phyloP scores from a whole-genome alignment of 2,329 filamentous ascomycete species.

The Stagonosporopsis rhizophila region DNA sequence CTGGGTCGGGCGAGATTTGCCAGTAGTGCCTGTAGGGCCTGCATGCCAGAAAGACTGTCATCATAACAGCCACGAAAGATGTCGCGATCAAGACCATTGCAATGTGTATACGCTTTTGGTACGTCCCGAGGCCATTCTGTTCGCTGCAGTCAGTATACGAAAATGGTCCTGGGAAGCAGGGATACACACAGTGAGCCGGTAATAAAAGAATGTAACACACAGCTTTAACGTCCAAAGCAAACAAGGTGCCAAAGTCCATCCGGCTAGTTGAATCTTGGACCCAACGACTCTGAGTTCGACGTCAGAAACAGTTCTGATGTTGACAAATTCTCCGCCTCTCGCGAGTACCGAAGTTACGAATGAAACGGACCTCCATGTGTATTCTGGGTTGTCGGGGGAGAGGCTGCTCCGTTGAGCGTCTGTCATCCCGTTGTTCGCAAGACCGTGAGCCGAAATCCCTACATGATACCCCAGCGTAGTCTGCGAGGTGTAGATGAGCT shows the following conservation, averaged over 20 bases:
- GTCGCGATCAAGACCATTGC: constrained; percentile 58
- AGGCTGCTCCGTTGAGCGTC: constrained; percentile 52
- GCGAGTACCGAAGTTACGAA: background rate
- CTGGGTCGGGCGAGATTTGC: constrained; percentile 66
- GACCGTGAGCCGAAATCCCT: constrained; percentile 58
- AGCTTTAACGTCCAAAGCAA: constrained; percentile 63
- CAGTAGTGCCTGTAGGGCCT: constrained; percentile 62
- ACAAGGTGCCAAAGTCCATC: constrained; percentile 62
- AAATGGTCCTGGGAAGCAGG: background rate
- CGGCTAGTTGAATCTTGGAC: constrained; percentile 60
- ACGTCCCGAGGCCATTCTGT: constrained; percentile 19
- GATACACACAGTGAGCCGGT: constrained; percentile 52
- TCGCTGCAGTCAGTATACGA: background rate
- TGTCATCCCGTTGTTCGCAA: constrained; percentile 61
- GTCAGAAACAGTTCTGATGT: constrained; percentile 21
- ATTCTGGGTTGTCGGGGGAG: constrained; percentile 19
- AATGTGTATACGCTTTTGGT: constrained; percentile 48
- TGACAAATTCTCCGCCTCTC: background rate
- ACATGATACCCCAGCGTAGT: constrained; percentile 59
- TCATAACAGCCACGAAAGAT: constrained; percentile 59
- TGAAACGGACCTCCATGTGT: constrained; percentile 5
- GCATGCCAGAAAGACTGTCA: constrained; percentile 61
- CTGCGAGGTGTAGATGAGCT: constrained; percentile 61
- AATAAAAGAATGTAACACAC: constrained; percentile 64
- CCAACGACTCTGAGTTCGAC: constrained; percentile 57